A percentile compares a stretch with the other conserved stretches of the same genome.
phyloP scores from a whole-genome alignment of 2,329 filamentous ascomycete genomes.

The Blumeriella jaapii region DNA sequence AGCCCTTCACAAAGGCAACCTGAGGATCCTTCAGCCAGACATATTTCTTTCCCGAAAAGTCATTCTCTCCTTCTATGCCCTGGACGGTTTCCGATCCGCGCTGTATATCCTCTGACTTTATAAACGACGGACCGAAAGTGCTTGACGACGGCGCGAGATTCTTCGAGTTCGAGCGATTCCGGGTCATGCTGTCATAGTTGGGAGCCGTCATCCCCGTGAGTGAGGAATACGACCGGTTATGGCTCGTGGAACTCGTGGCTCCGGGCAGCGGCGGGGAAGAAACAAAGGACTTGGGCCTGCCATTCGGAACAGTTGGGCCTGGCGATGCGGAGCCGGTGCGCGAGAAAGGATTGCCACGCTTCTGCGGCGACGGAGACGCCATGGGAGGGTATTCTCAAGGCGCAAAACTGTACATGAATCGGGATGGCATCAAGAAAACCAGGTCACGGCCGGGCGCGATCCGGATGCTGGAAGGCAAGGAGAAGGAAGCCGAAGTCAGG shows the following conservation, averaged over 20 bases:
- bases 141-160: slow-evolving; percentile 53
- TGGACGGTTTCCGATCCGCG: slow-evolving; percentile 43
- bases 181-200: slow-evolving; percentile 20
- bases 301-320: slow-evolving; percentile 36
- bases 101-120: slow-evolving; percentile 72
- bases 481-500: no score
- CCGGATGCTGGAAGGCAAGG: no score
- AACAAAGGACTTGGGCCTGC: slow-evolving; percentile 64
- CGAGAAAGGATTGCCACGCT: slow-evolving; percentile 71
- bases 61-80: slow-evolving; percentile 91
- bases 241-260: slow-evolving; percentile 26
- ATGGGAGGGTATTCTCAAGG: slow-evolving; percentile 30
- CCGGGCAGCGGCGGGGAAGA: slow-evolving; percentile 34
- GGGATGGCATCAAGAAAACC: slow-evolving; percentile 1
- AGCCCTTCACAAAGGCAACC: slow-evolving; percentile 81
- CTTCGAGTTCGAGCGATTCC: slow-evolving; percentile 50
- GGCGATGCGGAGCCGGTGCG: slow-evolving; percentile 59
- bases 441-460: no score
- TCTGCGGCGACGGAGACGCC: slow-evolving; percentile 52
- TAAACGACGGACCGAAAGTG: slow-evolving; percentile 94
- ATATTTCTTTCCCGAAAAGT: slow-evolving; percentile 97
- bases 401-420: slow-evolving; percentile 8
- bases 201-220: slow-evolving; percentile 30
- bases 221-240: slow-evolving; percentile 53
- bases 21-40: slow-evolving; percentile 90